phyloP scores from a whole-genome alignment of 805 yeast species.

The Zygotorulaspora chibaensis region DNA sequence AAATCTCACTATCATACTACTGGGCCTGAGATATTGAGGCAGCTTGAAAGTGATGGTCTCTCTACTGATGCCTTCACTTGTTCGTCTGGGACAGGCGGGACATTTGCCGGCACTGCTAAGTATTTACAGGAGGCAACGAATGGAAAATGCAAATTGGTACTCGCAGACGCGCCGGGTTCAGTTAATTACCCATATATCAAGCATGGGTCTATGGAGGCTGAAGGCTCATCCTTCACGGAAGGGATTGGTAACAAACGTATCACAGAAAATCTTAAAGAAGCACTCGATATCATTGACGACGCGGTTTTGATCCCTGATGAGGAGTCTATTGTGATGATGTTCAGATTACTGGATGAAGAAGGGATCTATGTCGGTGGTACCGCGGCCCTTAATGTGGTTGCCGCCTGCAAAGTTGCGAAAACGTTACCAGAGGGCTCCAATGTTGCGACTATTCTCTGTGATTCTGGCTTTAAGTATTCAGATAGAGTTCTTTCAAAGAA shows the following conservation, averaged over 20 bases:
- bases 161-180: slow-evolving; percentile 95
- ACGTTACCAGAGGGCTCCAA: slow-evolving; percentile 71
- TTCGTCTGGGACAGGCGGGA: slow-evolving; percentile 91
- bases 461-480: slow-evolving; percentile 85
- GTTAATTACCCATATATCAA: slow-evolving; percentile 75
- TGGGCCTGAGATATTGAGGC: slow-evolving; percentile 91
- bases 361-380: slow-evolving; percentile 91
- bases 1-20: slow-evolving; percentile 86
- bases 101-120: slow-evolving; percentile 80
- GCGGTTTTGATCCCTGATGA: slow-evolving; percentile 77
- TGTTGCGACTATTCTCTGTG: slow-evolving; percentile 85
- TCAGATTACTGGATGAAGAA: slow-evolving; percentile 78
- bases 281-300: slow-evolving; percentile 69
- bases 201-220: slow-evolving; percentile 64
- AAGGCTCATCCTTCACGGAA: slow-evolving; percentile 87
- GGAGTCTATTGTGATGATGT: slow-evolving; percentile 78
- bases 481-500: slow-evolving; percentile 71
- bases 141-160: slow-evolving; percentile 56
- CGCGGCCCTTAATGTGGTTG: slow-evolving; percentile 84
- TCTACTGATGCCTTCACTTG: slow-evolving; percentile 82
- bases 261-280: slow-evolving; percentile 74
- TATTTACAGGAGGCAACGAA: slow-evolving; percentile 66
- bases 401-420: slow-evolving; percentile 75
- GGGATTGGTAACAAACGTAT: slow-evolving; percentile 96
- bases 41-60: slow-evolving; percentile 51